Conservation (phyloP, 345 rosid species). For the Eucalyptus albens region DNA sequence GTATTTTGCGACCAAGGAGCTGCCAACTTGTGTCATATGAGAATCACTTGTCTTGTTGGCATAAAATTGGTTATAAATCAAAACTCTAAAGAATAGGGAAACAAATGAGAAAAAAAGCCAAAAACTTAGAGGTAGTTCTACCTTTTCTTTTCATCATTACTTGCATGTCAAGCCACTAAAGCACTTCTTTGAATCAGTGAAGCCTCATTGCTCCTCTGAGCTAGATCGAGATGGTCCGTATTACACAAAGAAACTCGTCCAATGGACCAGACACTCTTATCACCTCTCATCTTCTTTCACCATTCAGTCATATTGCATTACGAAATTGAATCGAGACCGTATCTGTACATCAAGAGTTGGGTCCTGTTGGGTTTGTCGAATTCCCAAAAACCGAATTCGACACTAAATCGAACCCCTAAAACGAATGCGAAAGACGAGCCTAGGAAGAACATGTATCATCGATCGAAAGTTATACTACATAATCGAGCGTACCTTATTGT, state of each 20-base stretch:
- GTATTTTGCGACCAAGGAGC: too few relatives aligned
- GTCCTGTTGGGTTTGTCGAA: too few relatives aligned
- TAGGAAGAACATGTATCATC: too few relatives aligned
- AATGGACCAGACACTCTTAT: constrained; percentile 11
- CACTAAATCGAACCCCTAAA: too few relatives aligned
- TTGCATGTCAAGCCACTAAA: constrained; percentile 9
- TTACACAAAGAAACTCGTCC: constrained; percentile 16
- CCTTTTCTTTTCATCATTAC: background rate
- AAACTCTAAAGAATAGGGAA: background rate
- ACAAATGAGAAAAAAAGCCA: background rate
- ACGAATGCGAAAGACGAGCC: too few relatives aligned
- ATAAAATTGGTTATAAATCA: background rate
- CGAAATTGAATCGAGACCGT: too few relatives aligned
- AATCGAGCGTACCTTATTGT: too few relatives aligned
- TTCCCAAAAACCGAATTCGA: too few relatives aligned
- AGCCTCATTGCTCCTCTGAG: constrained; percentile 1
- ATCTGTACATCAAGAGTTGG: background rate
- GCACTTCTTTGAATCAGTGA: background rate
- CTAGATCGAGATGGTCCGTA: background rate
- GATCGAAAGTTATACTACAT: too few relatives aligned
- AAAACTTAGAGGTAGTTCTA: background rate
- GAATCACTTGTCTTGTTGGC: too few relatives aligned
- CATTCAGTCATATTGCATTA: too few relatives aligned
- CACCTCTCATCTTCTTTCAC: background rate
- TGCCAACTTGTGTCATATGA: too few relatives aligned